Evolutionary conservation across 2,329 filamentous ascomycete genomes (phyloP).

Genomic region (Diaporthe longicolla): DNA sequence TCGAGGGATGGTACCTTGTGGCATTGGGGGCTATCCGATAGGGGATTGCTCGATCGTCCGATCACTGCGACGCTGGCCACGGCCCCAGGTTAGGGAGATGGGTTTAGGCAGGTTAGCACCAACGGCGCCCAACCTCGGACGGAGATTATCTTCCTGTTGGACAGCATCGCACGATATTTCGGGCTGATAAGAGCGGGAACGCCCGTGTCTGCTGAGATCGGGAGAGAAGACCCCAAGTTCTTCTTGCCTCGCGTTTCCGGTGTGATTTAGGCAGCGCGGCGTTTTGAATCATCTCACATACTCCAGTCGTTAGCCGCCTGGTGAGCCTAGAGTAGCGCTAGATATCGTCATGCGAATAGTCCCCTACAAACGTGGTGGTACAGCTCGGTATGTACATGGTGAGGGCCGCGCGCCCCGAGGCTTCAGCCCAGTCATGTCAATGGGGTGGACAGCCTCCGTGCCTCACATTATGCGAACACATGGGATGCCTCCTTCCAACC

Average conservation of each 20-base stretch:
- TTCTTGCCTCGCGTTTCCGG: constrained; percentile 10
- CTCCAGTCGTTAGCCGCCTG: neutral
- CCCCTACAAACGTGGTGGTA: constrained; percentile 11
- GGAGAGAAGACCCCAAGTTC: neutral
- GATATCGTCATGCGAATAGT: constrained; percentile 10
- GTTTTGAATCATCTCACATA: constrained; percentile 26
- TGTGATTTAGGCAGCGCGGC: constrained; percentile 13
- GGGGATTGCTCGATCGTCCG: constrained; percentile 22
- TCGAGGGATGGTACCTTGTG: constrained; percentile 27
- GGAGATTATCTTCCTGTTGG: constrained; percentile 8
- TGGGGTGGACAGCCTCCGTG: constrained; percentile 15
- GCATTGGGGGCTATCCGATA: constrained; percentile 19
- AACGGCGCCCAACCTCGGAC: constrained; percentile 34
- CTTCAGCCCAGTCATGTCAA: neutral
- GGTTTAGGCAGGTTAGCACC: constrained; percentile 20
- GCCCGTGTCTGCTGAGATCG: constrained; percentile 20
- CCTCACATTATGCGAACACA: constrained; percentile 18
- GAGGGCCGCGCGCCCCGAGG: constrained; percentile 8
- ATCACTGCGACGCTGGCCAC: constrained; percentile 24
- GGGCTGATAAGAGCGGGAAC: constrained; percentile 17
- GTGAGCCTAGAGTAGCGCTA: neutral
- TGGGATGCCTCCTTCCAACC: constrained; percentile 3
- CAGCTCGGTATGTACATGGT: constrained; percentile 21
- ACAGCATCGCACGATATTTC: constrained; percentile 11
- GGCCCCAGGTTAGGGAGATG: constrained; percentile 17